Conservation (phyloP, 2,329 filamentous ascomycete species). For the Thielaviopsis musarum region DNA sequence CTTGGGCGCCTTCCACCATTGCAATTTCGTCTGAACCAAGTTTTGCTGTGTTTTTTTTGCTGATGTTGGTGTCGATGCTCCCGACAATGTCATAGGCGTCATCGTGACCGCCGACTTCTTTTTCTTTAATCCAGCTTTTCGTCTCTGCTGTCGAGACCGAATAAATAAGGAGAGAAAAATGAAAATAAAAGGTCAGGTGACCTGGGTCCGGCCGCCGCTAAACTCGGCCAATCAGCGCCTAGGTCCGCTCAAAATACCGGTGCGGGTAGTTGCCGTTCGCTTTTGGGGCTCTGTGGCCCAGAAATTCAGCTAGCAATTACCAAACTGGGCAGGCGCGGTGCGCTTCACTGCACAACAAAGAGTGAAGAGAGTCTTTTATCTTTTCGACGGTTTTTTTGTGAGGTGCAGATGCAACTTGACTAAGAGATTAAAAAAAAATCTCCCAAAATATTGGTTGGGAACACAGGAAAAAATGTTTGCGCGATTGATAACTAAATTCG, state of each 20-base stretch:
- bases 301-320: background rate
- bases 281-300: background rate
- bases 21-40: background rate
- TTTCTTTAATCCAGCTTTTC: background rate
- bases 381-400: too few relatives aligned
- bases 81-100: background rate
- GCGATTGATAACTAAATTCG: too few relatives aligned
- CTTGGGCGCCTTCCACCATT: background rate
- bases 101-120: background rate
- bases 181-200: background rate
- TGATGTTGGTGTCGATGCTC: background rate
- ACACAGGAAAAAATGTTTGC: too few relatives aligned
- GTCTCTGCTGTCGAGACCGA: background rate
- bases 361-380: background rate
- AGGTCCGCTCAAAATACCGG: background rate
- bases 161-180: background rate
- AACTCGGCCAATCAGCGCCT: background rate
- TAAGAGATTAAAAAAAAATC: too few relatives aligned
- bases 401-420: too few relatives aligned
- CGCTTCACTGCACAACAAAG: background rate
- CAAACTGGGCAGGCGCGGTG: background rate
- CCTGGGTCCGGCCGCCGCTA: background rate
- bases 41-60: background rate
- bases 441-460: too few relatives aligned
- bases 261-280: background rate